Evolutionary conservation across 345 rosid genomes (phyloP), one percentile per base, ranked within the genome.

Genomic region (Geranium brycei): DNA sequence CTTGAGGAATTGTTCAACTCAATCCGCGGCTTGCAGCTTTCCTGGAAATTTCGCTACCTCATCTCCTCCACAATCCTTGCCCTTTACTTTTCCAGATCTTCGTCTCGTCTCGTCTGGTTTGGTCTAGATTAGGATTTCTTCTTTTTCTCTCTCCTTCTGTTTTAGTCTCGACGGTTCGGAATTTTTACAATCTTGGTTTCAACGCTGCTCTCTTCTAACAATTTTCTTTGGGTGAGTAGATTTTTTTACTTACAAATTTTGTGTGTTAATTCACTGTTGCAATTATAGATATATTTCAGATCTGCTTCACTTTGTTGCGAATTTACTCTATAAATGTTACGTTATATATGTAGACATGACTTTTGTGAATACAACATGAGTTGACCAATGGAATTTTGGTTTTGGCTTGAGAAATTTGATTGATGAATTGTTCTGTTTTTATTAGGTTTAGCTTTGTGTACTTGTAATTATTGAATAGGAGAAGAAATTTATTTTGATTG

Each of bases 191-290:
- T 62, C 19, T 23, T 15, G 58, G 19, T 15, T 53, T 40, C 15
- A 8, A 62, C 14, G 13, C 32, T 58, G 4, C 17, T 60, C 28
- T 23, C 57, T 31, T 58, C 55, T 18, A 58, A 59, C 23, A 71
- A 72, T 74, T 75, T 65, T 16, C 16, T 2, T 30, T 56, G 0
- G 79, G 79, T 68, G 47, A 72, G 79, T 60, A 62, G n/a, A 63
- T 32, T 17, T 31, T 19, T 40, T 31, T 35, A 7, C 3, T 35
- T n/a, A n/a, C n/a, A n/a, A n/a, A n/a, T n/a, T n/a, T n/a, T 35
- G 0, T 35, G 7, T 35, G 10, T 35, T 35, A 4, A 4, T 47
- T 47, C 11, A 13, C 10, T 47, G 53, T 47, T 47, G 53, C 0
- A 2, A 10, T 47, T 47, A 11, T 6, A 47, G 53, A 11, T 47